Base-by-base conservation (phyloP, 495 filamentous ascomycete genomes). In the Neurospora terricola region DNA sequence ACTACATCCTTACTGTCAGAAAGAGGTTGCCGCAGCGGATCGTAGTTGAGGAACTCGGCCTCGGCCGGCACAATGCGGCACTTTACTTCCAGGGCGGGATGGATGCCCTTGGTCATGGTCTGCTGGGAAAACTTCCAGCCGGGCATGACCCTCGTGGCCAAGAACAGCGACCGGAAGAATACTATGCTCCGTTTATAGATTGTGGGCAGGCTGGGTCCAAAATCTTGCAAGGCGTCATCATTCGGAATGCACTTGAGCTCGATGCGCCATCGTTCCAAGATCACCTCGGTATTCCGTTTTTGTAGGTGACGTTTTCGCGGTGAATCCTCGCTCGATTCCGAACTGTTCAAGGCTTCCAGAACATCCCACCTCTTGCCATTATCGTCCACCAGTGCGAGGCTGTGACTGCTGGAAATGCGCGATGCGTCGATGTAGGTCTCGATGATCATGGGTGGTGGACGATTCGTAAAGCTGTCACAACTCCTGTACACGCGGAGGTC, bases 171-270 rank as follows among this genome's bases (percentile, higher is more conserved):
- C 73, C 96, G 88, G 82, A 98, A 98, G 74, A 98, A 88, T 72
- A 98, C 91, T 74, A 99, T 96, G 76, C 90, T 91, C 83, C 95
- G 94, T 84, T 98, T 99, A 85, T 99, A 99, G 73, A 96, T 90
- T 30, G 93, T 95, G 5, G 96, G 94, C 69, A 98, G 84, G 23
- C 88, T 87, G 38, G 89, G 85, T 40, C 86, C 89, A 76, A 93
- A 87, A 75, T 96, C 92, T 18, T 89, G 86, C 5, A 38, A 59
- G 37, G 85, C 80, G 48, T 83, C 79, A 69, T 85, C 84, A n/a
- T 84, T 80, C 18, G 86, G 80, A 40, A 78, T 72, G 71, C 82
- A 80, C 74, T 90, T 91, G 73, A 98, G 84, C 77, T 95, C 91
- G 75, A 99, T 84, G 70, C 83, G 90, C 96, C 96, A 99, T 66